Percentiles rank a stretch among this genome's conserved stretches.
These are phyloP conservation scores for Coniochaeta ligniaria DNA, from an alignment of 2,329 filamentous ascomycete genomes.

Conservation along the genomic window DNA sequence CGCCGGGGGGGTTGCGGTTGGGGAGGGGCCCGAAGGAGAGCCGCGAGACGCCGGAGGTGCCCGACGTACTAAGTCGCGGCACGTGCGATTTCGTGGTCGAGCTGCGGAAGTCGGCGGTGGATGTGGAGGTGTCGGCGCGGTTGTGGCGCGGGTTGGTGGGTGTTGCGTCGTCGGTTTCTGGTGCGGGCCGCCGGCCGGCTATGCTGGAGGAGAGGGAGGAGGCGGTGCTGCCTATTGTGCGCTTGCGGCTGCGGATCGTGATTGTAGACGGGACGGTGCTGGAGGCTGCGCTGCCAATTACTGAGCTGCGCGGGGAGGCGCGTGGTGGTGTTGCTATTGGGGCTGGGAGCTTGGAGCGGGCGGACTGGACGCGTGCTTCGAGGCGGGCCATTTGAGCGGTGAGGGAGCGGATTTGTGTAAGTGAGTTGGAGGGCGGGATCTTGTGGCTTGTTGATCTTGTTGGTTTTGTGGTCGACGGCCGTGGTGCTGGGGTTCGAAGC, in stretches of 20 bases:
- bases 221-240: constrained; percentile 49
- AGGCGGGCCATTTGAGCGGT: constrained; percentile 97
- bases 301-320: constrained; percentile 60
- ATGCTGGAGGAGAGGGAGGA: constrained; percentile 33
- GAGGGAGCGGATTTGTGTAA: constrained; percentile 87
- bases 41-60: constrained; percentile 40
- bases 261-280: constrained; percentile 45
- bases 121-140: constrained; percentile 7
- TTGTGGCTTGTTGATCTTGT: constrained; percentile 38
- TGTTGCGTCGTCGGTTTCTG: constrained; percentile 39
- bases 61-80: constrained; percentile 52
- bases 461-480: constrained; percentile 39
- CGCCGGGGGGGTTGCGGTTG: constrained; percentile 41
- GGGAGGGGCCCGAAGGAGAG: constrained; percentile 58
- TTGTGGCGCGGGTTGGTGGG: constrained; percentile 32
- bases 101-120: constrained; percentile 13
- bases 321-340: constrained; percentile 72
- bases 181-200: neutral
- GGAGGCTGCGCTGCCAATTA: constrained; percentile 23
- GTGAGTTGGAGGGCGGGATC: constrained; percentile 57
- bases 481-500: constrained; percentile 29
- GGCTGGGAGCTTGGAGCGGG: constrained; percentile 82
- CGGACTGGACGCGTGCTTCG: constrained; percentile 86
- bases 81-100: constrained; percentile 40
- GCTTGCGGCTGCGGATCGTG: constrained; percentile 63